Percentiles rank a stretch among this genome's conserved stretches.
Evolutionary conservation across 495 filamentous ascomycete genomes (phyloP).

Genomic region (Niebla homalea): DNA sequence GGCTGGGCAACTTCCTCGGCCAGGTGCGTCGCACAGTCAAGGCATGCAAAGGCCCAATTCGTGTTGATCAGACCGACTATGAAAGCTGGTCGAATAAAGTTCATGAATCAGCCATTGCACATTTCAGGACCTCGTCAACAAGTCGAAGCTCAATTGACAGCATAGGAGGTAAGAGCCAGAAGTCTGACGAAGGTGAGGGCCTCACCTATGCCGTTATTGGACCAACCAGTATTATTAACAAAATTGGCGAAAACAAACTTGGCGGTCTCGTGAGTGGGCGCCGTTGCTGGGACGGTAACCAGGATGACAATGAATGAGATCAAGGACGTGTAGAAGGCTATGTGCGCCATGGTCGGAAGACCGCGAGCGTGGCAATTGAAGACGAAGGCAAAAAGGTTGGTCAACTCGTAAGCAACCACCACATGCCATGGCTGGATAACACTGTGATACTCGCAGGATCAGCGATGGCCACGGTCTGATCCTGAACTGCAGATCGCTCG

Average conservation of each 20-base stretch:
- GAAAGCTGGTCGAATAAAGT: conserved; percentile 29
- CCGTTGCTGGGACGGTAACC: conserved; percentile 40
- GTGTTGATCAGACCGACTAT: conserved; percentile 50
- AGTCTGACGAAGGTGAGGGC: neutral
- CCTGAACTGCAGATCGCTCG: neutral
- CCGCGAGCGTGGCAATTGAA: conserved; percentile 47
- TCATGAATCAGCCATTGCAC: too few relatives aligned
- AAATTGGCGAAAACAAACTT: conserved; percentile 50
- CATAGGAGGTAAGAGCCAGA: too few relatives aligned
- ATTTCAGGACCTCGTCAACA: too few relatives aligned
- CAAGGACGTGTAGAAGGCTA: conserved; percentile 39
- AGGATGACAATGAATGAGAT: conserved; percentile 42
- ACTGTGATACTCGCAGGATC: neutral
- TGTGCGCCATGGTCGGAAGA: conserved; percentile 35
- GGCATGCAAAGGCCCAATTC: conserved; percentile 47
- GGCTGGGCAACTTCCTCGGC: conserved; percentile 46
- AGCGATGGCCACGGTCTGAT: neutral
- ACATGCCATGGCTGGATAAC: conserved; percentile 42
- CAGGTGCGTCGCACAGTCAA: conserved; percentile 50
- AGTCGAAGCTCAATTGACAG: too few relatives aligned
- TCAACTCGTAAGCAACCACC: conserved; percentile 36
- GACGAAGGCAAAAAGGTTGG: conserved; percentile 43
- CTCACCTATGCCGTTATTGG: conserved; percentile 33
- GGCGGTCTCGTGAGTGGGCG: conserved; percentile 39
- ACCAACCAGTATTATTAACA: conserved; percentile 51